phyloP scores from a whole-genome alignment of 139 green algal species.

The Volvox africanus region DNA sequence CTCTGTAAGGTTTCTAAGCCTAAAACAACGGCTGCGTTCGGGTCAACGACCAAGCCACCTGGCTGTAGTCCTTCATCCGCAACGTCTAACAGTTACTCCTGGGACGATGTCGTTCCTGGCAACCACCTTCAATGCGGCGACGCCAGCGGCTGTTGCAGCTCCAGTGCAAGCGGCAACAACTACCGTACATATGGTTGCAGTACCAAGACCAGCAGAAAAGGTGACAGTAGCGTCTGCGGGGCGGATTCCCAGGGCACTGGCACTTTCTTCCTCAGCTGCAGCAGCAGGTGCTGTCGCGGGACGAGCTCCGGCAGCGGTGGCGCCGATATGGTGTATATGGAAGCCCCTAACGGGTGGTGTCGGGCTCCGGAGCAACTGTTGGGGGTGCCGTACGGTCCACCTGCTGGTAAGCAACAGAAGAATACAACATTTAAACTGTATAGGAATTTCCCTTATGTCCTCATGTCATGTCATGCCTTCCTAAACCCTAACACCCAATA shows the following conservation, averaged over 20 bases:
- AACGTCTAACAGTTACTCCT: too few relatives aligned
- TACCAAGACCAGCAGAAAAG: background rate
- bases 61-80: too few relatives aligned
- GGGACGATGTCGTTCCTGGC: too few relatives aligned
- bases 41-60: too few relatives aligned
- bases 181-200: background rate
- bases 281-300: background rate
- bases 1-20: background rate
- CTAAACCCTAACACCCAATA: too few relatives aligned
- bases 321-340: background rate
- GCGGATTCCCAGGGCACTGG: background rate
- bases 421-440: too few relatives aligned
- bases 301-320: background rate
- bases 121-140: too few relatives aligned
- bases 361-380: constrained; percentile 20
- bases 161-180: background rate
- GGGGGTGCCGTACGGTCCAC: background rate
- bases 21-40: background rate
- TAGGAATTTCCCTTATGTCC: too few relatives aligned
- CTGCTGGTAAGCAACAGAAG: constrained; percentile 19
- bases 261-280: background rate
- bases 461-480: too few relatives aligned
- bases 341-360: background rate
- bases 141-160: background rate
- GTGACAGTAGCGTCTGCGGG: too few relatives aligned